Base-by-base conservation (phyloP, 441 rosid species). In the Croton laevigatus region DNA sequence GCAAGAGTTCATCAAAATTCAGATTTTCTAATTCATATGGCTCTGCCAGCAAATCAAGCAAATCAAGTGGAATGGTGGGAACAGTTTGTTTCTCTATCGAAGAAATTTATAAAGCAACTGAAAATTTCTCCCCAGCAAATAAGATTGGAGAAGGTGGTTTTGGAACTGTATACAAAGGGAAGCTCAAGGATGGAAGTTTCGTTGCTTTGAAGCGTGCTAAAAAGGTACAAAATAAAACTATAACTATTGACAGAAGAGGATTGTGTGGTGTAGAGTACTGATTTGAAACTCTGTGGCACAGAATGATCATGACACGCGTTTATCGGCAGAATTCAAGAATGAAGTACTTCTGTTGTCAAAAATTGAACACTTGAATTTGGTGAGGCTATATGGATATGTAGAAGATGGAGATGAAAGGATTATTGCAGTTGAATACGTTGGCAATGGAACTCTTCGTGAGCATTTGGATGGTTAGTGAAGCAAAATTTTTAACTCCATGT, bases 331-430 rank as follows among this genome's bases (percentile, higher is more conserved):
- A 75, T 93, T 88, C 88, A 84, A 81, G 88, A 93, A 91, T 62
- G 98, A 91, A 69, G 85, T 91, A 71, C 80, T 78, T 76, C 80
- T 96, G n/a, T 69, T 91, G 77, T 91, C 96, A 6, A 85, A 91
- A 88, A 89, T 93, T n/a, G 94, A 91, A 78, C 98, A 93, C 84
- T 73, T 88, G 80, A 88, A 85, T 83, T 78, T 93, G 79, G 98
- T 93, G 59, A 91, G 81, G 73, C 77, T 89, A 8, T 81, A 85
- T 65, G 98, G 98, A 20, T 91, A 78, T 81, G 65, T 86, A 27
- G 93, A 93, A 80, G 84, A 86, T 66, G 76, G 63, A 55, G 91
- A 87, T 13, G 98, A 91, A 80, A 79, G 64, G 68, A 71, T 93
- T 63, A 85, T 93, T 13, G 88, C 87, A 72, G 87, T 89, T 68